These are phyloP conservation scores for Fusarium penzigii DNA, from an alignment of 2,329 filamentous ascomycete species.

Conservation along the genomic window DNA sequence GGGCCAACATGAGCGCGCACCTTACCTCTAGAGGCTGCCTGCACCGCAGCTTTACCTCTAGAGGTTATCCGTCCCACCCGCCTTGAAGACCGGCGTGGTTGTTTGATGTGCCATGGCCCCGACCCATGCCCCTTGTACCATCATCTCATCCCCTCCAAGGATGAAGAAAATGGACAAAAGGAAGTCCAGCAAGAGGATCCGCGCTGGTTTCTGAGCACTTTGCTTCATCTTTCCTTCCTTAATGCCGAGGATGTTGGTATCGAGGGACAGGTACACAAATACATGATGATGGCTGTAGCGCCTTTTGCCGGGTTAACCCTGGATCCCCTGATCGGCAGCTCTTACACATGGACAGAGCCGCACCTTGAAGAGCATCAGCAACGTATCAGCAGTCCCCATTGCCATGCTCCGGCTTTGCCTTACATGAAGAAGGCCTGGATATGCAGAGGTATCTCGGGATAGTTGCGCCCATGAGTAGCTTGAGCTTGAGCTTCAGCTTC, in stretches of 20 bases:
- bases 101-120: background rate
- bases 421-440: background rate
- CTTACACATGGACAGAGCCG: constrained; percentile 27
- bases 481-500: too few species aligned
- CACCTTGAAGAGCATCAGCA: constrained; percentile 12
- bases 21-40: constrained; percentile 29
- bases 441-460: constrained; percentile 17
- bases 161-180: constrained; percentile 26
- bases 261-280: background rate
- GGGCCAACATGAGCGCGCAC: constrained; percentile 27
- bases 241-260: constrained; percentile 31
- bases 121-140: constrained; percentile 9
- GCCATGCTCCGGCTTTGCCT: background rate
- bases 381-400: constrained; percentile 12
- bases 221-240: constrained; percentile 23
- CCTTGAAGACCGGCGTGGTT: constrained; percentile 27
- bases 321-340: constrained; percentile 22
- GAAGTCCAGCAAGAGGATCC: constrained; percentile 30
- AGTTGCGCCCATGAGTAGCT: constrained; percentile 6
- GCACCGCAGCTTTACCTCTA: constrained; percentile 31
- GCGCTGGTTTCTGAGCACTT: constrained; percentile 14
- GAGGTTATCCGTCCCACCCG: constrained; percentile 29
- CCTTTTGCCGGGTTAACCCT: constrained; percentile 15
- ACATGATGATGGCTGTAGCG: background rate
- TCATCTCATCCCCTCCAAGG: too few species aligned